A percentile compares a stretch with the other conserved stretches of the same genome.
phyloP scores from a whole-genome alignment of 345 rosid genomes.

The Citrus unshiu region DNA sequence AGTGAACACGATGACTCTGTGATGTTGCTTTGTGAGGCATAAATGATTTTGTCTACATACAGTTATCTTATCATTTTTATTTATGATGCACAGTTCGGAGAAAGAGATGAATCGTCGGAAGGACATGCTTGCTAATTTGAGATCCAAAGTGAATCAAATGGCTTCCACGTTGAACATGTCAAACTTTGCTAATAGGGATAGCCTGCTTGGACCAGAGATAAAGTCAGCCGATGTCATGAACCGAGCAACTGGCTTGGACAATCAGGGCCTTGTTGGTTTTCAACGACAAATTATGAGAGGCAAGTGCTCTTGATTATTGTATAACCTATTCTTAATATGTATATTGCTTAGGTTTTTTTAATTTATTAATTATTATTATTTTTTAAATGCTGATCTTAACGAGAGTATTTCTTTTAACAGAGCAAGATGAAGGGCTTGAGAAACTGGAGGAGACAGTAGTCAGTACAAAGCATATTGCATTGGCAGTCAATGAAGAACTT shows the following conservation, averaged over 20 bases:
- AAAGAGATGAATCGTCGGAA: slow-evolving; percentile 95
- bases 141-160: slow-evolving; percentile 78
- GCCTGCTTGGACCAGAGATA: slow-evolving; percentile 76
- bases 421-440: slow-evolving; percentile 99
- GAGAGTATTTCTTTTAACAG: slow-evolving; percentile 37
- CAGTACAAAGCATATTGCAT: slow-evolving; percentile 88
- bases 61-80: background rate
- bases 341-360: background rate
- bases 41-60: background rate
- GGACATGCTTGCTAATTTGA: slow-evolving; percentile 76
- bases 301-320: slow-evolving; percentile 21
- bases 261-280: slow-evolving; percentile 79
- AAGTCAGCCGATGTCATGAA: slow-evolving; percentile 56
- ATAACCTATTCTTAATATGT: background rate
- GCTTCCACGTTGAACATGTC: slow-evolving; percentile 84
- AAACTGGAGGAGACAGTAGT: slow-evolving; percentile 78
- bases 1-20: background rate
- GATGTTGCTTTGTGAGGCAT: background rate
- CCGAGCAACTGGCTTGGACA: slow-evolving; percentile 68
- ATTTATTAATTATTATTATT: no score
- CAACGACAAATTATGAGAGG: slow-evolving; percentile 94
- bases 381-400: background rate
- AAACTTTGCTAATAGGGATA: slow-evolving; percentile 71
- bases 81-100: slow-evolving; percentile 56
- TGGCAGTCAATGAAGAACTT: slow-evolving; percentile 91